Evolutionary conservation across 345 rosid genomes (phyloP).

Genomic region (Brassica rapa): DNA sequence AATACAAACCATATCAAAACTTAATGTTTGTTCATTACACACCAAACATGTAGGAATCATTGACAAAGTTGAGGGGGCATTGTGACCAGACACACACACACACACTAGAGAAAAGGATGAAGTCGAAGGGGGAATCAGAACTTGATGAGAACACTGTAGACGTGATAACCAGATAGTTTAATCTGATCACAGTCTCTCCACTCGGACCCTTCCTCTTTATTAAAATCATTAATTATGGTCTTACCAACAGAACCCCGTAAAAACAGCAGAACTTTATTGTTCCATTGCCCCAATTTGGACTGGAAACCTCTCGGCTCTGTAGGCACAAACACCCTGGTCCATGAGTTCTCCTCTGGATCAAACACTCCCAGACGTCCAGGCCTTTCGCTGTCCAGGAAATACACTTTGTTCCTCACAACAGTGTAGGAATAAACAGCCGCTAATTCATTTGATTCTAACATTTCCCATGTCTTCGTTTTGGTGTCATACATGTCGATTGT

Average conservation of each 20-base stretch:
- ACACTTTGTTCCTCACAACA: constrained; percentile 64
- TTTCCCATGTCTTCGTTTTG: constrained; percentile 54
- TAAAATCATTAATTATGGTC: constrained; percentile 66
- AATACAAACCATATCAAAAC: too few relatives aligned
- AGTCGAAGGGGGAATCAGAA: constrained; percentile 6
- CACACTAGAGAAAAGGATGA: constrained; percentile 1
- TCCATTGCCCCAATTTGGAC: constrained; percentile 62
- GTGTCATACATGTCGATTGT: constrained; percentile 70
- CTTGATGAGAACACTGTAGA: constrained; percentile 36
- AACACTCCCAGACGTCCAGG: constrained; percentile 68
- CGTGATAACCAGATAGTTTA: constrained; percentile 67
- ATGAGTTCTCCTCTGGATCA: constrained; percentile 57
- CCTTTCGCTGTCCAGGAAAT: constrained; percentile 82
- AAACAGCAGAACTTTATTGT: constrained; percentile 68
- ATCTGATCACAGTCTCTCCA: constrained; percentile 68
- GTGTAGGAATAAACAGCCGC: constrained; percentile 68
- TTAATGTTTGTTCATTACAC: too few relatives aligned
- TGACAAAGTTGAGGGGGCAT: too few relatives aligned
- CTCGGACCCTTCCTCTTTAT: constrained; percentile 60
- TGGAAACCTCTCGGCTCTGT: constrained; percentile 65
- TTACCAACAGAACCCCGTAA: constrained; percentile 48
- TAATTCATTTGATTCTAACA: too few relatives aligned
- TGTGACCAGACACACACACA: neutral
- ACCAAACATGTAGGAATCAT: too few relatives aligned
- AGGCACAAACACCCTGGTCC: constrained; percentile 72